Evolutionary conservation across 2,329 filamentous ascomycete genomes (phyloP).

Genomic region (Xylaria sp.): DNA sequence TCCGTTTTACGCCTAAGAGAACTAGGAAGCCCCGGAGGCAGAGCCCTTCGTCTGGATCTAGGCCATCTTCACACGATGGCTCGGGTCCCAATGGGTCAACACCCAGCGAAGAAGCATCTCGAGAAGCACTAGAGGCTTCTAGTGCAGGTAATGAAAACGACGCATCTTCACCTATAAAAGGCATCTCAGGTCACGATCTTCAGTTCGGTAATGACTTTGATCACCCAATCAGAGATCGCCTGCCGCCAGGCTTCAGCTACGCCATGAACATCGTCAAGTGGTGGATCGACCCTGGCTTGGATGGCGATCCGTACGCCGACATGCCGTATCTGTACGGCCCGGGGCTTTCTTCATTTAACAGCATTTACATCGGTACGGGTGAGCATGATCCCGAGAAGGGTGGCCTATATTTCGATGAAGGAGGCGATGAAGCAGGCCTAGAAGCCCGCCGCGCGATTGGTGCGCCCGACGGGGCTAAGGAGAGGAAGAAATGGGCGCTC

Average conservation of each 20-base stretch:
- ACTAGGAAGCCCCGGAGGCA: slow-evolving; percentile 35
- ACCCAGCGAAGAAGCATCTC: background rate
- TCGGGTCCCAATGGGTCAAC: background rate
- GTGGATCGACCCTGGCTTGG: slow-evolving; percentile 90
- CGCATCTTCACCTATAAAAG: slow-evolving; percentile 42
- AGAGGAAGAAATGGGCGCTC: slow-evolving; percentile 70
- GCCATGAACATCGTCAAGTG: slow-evolving; percentile 88
- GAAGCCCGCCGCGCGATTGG: slow-evolving; percentile 58
- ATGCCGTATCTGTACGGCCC: slow-evolving; percentile 87
- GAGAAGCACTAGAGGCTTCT: background rate
- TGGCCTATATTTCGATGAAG: slow-evolving; percentile 72
- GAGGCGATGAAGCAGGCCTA: slow-evolving; percentile 68
- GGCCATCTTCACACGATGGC: background rate
- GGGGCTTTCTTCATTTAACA: slow-evolving; percentile 82
- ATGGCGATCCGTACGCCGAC: slow-evolving; percentile 90
- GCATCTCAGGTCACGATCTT: slow-evolving; percentile 76
- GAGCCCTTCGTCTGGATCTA: slow-evolving; percentile 10
- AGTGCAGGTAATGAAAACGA: background rate
- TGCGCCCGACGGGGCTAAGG: slow-evolving; percentile 64
- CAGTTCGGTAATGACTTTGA: slow-evolving; percentile 98
- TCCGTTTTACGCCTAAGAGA: slow-evolving; percentile 79
- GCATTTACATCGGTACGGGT: slow-evolving; percentile 72
- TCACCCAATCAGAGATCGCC: slow-evolving; percentile 82
- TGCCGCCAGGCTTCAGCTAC: slow-evolving; percentile 87
- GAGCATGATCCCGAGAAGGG: slow-evolving; percentile 60